phyloP scores from a whole-genome alignment of 2,329 filamentous ascomycete species.

The Paradendryphiella salina region DNA sequence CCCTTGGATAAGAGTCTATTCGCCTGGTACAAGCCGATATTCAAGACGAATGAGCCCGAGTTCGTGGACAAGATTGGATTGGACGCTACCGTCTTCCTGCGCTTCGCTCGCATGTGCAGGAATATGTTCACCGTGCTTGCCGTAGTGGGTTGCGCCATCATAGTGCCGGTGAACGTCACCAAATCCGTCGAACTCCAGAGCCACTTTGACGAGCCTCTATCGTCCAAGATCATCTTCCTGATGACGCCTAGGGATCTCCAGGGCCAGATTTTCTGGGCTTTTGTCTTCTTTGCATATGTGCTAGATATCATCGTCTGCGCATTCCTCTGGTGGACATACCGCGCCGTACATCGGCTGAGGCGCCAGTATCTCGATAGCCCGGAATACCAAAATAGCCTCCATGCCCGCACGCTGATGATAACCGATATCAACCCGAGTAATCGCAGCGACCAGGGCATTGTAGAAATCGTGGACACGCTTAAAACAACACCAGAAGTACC shows the following conservation, averaged over 20 bases:
- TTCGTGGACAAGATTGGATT: slow-evolving; percentile 82
- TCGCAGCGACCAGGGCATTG: slow-evolving; percentile 82
- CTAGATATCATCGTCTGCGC: slow-evolving; percentile 75
- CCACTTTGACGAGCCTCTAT: slow-evolving; percentile 9
- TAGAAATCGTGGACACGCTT: slow-evolving; percentile 77
- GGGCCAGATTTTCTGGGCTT: slow-evolving; percentile 59
- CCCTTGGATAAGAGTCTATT: slow-evolving; percentile 84
- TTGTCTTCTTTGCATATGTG: slow-evolving; percentile 62
- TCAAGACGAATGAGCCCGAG: slow-evolving; percentile 75
- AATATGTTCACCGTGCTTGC: slow-evolving; percentile 80
- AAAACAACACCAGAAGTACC: slow-evolving; percentile 79
- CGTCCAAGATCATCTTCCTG: slow-evolving; percentile 24
- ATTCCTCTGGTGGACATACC: slow-evolving; percentile 91
- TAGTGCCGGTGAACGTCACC: slow-evolving; percentile 78
- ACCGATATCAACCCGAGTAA: slow-evolving; percentile 80
- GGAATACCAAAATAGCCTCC: slow-evolving; percentile 86
- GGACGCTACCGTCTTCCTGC: slow-evolving; percentile 88
- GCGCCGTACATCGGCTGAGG: slow-evolving; percentile 69
- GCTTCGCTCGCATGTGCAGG: slow-evolving; percentile 86
- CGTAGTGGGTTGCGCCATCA: slow-evolving; percentile 71
- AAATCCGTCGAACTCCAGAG: slow-evolving; percentile 19
- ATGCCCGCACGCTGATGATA: slow-evolving; percentile 70
- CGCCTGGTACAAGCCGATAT: slow-evolving; percentile 80
- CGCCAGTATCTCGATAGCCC: slow-evolving; percentile 79
- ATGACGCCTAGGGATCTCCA: slow-evolving; percentile 54